A percentile compares a stretch with the other conserved stretches of the same genome.
phyloP scores from a whole-genome alignment of 1,284 basidiomycete species.

The Termitomyces sp. region DNA sequence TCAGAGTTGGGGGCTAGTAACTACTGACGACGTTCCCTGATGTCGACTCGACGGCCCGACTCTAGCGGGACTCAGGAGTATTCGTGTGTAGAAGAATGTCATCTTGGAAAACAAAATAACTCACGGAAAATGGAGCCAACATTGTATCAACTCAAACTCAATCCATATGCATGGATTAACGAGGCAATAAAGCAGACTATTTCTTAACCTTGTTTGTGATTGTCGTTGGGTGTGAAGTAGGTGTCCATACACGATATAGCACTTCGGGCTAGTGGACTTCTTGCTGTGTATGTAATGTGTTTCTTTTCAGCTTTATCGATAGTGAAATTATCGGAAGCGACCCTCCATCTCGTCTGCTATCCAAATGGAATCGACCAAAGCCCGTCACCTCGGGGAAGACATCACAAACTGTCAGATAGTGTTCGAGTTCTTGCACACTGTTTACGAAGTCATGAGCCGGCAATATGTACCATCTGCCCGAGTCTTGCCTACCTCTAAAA shows the following conservation, averaged over 20 bases:
- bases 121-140: not conserved
- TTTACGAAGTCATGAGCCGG: too few species aligned
- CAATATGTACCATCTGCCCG: not conserved
- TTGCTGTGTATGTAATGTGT: too few species aligned
- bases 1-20: not conserved
- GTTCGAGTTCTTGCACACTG: too few species aligned
- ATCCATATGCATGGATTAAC: too few species aligned
- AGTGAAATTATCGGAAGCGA: not conserved
- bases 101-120: too few species aligned
- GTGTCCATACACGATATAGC: too few species aligned
- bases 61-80: not conserved
- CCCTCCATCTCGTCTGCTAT: not conserved
- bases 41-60: not conserved
- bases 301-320: not conserved
- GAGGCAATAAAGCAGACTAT: too few species aligned
- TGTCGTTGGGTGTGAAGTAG: too few species aligned
- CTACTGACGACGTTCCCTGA: not conserved
- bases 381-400: not conserved
- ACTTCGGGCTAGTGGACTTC: too few species aligned
- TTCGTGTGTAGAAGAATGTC: too few species aligned
- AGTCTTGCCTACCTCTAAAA: not conserved
- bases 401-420: not conserved
- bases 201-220: too few species aligned
- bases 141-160: not conserved
- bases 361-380: not conserved